These are phyloP conservation scores for Grosmannia penicillata DNA, from an alignment of 2,329 filamentous ascomycete genomes.

Conservation along the genomic window DNA sequence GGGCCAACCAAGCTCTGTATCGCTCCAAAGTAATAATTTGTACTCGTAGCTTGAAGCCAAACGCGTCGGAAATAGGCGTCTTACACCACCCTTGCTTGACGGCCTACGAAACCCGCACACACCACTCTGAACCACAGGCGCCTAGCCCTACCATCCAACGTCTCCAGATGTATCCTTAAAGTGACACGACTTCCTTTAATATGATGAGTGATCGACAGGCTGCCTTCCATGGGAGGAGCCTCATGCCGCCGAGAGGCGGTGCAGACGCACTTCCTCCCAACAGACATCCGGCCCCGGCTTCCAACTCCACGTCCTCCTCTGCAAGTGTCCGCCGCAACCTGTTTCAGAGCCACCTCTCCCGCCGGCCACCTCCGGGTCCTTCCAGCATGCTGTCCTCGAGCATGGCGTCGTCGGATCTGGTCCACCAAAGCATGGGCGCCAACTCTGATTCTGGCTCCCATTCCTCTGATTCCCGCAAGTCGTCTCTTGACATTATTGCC, in stretches of 20 bases:
- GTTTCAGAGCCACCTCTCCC: slow-evolving; percentile 43
- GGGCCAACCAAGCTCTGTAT: too few species aligned
- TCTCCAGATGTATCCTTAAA: too few species aligned
- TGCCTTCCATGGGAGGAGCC: slow-evolving; percentile 2
- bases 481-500: slow-evolving; percentile 38
- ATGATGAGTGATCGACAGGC: slow-evolving; percentile 9
- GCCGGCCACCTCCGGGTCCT: slow-evolving; percentile 34
- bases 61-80: too few species aligned
- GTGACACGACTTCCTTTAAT: too few species aligned
- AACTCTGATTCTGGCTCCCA: slow-evolving; percentile 5
- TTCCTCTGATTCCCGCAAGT: neutral
- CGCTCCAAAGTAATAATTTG: too few species aligned
- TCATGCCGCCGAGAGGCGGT: slow-evolving; percentile 3
- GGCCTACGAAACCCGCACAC: too few species aligned
- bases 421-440: slow-evolving; percentile 7
- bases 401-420: slow-evolving; percentile 25
- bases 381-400: slow-evolving; percentile 24
- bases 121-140: too few species aligned
- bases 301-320: slow-evolving; percentile 5
- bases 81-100: too few species aligned
- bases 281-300: neutral
- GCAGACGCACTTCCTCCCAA: slow-evolving; percentile 3
- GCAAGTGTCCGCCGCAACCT: slow-evolving; percentile 39
- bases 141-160: too few species aligned
- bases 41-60: too few species aligned